Percentiles rank a stretch among this genome's conserved stretches.
These are phyloP conservation scores for Penicillium dipodomyicola DNA, from an alignment of 495 filamentous ascomycete genomes.

Conservation along the genomic window DNA sequence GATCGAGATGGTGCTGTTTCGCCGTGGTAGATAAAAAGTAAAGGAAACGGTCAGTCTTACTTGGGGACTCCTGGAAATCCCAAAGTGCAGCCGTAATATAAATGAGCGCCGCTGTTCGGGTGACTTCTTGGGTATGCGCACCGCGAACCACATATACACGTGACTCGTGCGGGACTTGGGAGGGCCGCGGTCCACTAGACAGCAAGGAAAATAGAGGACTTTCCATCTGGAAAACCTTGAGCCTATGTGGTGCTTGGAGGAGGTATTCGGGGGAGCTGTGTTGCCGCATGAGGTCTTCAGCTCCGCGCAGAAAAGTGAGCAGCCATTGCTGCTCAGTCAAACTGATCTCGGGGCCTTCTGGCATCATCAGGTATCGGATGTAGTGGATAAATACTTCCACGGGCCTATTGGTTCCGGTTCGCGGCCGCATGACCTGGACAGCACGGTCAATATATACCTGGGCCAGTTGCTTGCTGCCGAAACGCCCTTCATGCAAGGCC, in stretches of 20 bases:
- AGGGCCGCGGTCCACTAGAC: conserved; percentile 45
- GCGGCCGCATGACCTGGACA: conserved; percentile 33
- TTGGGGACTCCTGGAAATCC: conserved; percentile 36
- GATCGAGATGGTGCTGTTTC: conserved; percentile 37
- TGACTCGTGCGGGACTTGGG: conserved; percentile 38
- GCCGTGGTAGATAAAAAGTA: conserved; percentile 26
- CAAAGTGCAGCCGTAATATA: conserved; percentile 42
- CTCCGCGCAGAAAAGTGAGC: conserved; percentile 40
- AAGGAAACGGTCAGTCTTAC: conserved; percentile 39
- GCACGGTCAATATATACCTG: conserved; percentile 33
- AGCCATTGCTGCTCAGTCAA: conserved; percentile 31
- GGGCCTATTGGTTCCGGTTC: conserved; percentile 23
- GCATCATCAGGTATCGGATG: conserved; percentile 34
- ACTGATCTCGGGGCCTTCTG: conserved; percentile 9
- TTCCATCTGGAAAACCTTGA: conserved; percentile 39
- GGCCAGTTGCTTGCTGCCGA: conserved; percentile 33
- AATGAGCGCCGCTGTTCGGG: conserved; percentile 42
- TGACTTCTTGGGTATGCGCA: conserved; percentile 38
- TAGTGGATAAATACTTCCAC: conserved; percentile 42
- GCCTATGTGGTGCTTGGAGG: conserved; percentile 30
- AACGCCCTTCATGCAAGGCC: conserved; percentile 45
- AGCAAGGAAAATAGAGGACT: conserved; percentile 42
- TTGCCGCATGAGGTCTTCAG: conserved; percentile 35
- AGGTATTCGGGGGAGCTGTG: conserved; percentile 34
- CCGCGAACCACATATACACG: conserved; percentile 43